Percentiles rank a stretch among this genome's conserved stretches.
These are phyloP conservation scores for Trichothecium sympodiale DNA, from an alignment of 2,329 filamentous ascomycete genomes.

Conservation along the genomic window DNA sequence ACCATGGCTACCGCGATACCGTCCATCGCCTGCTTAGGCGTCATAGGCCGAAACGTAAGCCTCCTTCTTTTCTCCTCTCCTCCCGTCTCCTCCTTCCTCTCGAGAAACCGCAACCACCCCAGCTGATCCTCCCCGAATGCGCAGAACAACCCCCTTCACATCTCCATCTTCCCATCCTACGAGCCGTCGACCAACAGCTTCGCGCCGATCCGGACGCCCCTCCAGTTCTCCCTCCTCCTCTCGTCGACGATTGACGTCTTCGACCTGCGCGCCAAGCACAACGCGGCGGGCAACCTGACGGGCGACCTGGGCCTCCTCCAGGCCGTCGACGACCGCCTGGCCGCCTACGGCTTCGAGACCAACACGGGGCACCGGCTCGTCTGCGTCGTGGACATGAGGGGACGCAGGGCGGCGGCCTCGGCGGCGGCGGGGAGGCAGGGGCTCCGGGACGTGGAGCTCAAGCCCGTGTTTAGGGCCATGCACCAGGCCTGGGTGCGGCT, in stretches of 20 bases:
- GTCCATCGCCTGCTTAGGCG: constrained; percentile 82
- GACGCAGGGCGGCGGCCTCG: constrained; percentile 38
- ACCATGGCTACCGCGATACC: constrained; percentile 53
- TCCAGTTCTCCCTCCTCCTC: constrained; percentile 86
- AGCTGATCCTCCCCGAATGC: constrained; percentile 1
- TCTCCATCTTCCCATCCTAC: constrained; percentile 76
- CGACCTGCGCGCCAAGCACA: constrained; percentile 67
- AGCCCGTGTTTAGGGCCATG: constrained; percentile 80
- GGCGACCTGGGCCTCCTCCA: constrained; percentile 89
- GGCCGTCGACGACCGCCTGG: constrained; percentile 84
- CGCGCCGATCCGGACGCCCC: constrained; percentile 52
- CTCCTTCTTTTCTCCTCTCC: not conserved
- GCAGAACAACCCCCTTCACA: constrained; percentile 93
- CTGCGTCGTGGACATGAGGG: constrained; percentile 83
- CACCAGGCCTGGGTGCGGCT: constrained; percentile 86
- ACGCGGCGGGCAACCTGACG: constrained; percentile 33
- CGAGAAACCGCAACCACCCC: no score
- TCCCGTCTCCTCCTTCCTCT: not conserved
- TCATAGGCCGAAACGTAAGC: constrained; percentile 84
- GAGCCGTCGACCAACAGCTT: constrained; percentile 40
- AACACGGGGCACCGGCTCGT: constrained; percentile 91
- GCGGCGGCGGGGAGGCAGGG: constrained; percentile 42
- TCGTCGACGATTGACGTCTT: constrained; percentile 91
- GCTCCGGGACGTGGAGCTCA: constrained; percentile 76
- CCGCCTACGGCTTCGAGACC: constrained; percentile 91